Conservation (phyloP, 2,329 filamentous ascomycete genomes). For the Myriangium duriaei region DNA sequence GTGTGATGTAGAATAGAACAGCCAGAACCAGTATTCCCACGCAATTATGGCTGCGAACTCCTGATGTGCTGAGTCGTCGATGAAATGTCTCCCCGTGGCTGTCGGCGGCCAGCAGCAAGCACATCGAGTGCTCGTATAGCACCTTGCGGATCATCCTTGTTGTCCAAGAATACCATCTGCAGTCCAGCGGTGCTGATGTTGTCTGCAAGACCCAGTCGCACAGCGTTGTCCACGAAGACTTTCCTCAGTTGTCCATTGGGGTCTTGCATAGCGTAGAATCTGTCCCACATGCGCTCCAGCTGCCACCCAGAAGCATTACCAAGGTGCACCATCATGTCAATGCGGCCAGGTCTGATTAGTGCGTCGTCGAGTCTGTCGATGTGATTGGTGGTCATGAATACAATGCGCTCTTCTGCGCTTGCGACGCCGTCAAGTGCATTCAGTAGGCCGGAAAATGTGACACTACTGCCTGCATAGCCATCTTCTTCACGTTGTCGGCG, state of each 20-base stretch:
- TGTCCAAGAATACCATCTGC: conserved; percentile 88
- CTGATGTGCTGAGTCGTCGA: too few species aligned
- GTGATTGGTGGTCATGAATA: conserved; percentile 91
- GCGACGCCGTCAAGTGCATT: conserved; percentile 69
- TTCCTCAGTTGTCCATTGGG: conserved; percentile 46
- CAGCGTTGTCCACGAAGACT: conserved; percentile 59
- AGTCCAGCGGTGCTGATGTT: conserved; percentile 77
- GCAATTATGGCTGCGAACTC: too few species aligned
- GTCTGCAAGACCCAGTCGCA: conserved; percentile 57
- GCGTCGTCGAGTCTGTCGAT: conserved; percentile 81
- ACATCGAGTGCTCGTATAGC: conserved; percentile 44
- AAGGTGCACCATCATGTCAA: conserved; percentile 85
- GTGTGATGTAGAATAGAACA: too few species aligned
- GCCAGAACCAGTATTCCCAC: too few species aligned
- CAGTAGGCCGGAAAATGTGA: conserved; percentile 85
- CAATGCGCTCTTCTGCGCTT: conserved; percentile 83
- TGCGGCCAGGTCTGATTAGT: conserved; percentile 76
- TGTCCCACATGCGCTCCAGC: conserved; percentile 78
- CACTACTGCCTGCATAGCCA: conserved; percentile 74
- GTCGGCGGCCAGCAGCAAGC: background rate
- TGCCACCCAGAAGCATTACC: conserved; percentile 80
- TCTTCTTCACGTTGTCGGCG: conserved; percentile 64
- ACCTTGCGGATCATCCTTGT: conserved; percentile 81
- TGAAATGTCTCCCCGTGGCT: too few species aligned
- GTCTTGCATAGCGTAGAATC: conserved; percentile 84